Percentiles rank a stretch among this genome's conserved stretches.
Evolutionary conservation across 2,329 filamentous ascomycete species (phyloP).

Genomic region (Teratosphaeria destructans): DNA sequence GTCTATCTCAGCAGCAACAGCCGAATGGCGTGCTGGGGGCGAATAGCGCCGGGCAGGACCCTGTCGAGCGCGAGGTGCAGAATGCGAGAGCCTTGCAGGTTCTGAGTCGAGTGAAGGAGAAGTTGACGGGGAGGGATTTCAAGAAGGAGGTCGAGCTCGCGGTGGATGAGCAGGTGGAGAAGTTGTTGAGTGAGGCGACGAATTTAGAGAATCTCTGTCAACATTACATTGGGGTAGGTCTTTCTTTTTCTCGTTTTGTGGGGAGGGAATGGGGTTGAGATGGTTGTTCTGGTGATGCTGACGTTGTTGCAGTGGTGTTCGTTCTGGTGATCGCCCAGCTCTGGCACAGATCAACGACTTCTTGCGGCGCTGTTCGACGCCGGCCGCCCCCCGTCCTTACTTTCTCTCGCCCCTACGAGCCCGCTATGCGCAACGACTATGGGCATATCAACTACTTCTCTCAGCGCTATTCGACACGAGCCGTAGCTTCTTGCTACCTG

Average conservation of each 20-base stretch:
- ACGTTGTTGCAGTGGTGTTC: conserved; percentile 3
- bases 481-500: neutral
- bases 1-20: conserved; percentile 10
- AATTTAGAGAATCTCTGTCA: conserved; percentile 96
- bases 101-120: conserved; percentile 82
- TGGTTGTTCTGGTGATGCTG: neutral
- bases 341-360: neutral
- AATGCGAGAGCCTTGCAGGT: conserved; percentile 91
- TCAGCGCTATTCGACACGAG: neutral
- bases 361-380: neutral
- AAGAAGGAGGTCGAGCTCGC: conserved; percentile 74
- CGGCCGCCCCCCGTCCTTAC: neutral
- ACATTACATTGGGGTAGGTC: conserved; percentile 70
- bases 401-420: neutral
- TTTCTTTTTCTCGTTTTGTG: neutral
- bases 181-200: conserved; percentile 87
- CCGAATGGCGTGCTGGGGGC: conserved; percentile 15
- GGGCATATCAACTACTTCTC: neutral
- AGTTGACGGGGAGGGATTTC: conserved; percentile 89
- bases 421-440: neutral
- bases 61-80: conserved; percentile 59
- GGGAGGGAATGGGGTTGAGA: neutral
- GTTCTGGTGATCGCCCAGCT: conserved; percentile 2
- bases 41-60: conserved; percentile 20
- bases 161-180: conserved; percentile 82